Conservation (phyloP, 345 rosid genomes). For the Punica granatum region DNA sequence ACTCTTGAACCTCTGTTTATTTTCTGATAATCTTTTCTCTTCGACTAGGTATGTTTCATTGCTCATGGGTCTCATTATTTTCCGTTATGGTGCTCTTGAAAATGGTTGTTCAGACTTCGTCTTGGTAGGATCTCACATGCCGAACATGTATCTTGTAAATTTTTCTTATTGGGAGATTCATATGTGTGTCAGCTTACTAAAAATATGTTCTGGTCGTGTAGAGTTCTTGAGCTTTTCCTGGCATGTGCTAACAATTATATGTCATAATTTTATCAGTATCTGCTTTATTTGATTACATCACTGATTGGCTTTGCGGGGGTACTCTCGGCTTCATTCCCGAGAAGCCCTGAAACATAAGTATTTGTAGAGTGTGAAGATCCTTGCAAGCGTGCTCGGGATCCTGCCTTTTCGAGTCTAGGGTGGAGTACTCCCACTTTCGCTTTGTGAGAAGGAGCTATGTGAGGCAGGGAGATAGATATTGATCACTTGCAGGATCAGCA, state of each 20-base stretch:
- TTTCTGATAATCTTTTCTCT: not conserved
- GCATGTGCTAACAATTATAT: not conserved
- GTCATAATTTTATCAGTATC: not conserved
- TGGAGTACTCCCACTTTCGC: not conserved
- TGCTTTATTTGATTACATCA: not conserved
- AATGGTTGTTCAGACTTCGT: not conserved
- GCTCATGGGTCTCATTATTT: not conserved
- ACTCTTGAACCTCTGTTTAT: not conserved
- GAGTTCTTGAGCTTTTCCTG: not conserved
- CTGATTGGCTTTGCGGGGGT: not conserved
- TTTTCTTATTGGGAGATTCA: not conserved
- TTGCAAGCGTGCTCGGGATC: not conserved
- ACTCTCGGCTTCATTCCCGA: not conserved
- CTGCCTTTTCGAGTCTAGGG: not conserved
- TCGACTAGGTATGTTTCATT: not conserved
- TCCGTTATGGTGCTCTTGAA: not conserved
- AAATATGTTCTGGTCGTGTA: not conserved
- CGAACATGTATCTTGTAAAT: not conserved
- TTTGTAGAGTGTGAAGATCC: not conserved
- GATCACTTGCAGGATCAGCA: conserved; percentile 8
- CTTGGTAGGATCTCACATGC: not conserved
- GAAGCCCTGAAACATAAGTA: not conserved
- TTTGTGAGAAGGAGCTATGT: not conserved
- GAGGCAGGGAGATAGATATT: not conserved
- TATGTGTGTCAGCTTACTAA: not conserved